Conservation (phyloP, 108 stramenopile genomes). For the Conticribra weissflogii region DNA sequence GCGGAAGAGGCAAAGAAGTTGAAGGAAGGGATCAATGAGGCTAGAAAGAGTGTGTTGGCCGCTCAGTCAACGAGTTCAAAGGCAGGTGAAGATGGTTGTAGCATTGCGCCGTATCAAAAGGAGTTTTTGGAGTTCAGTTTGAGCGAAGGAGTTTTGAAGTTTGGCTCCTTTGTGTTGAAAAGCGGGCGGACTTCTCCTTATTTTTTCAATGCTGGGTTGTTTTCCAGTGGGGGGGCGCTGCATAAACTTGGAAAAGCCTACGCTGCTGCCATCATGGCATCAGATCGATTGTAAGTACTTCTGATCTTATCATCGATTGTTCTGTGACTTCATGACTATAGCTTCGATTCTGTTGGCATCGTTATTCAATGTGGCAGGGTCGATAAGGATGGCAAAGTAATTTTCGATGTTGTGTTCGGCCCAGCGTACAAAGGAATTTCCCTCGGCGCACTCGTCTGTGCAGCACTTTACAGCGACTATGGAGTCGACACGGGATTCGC, state of each 20-base stretch:
- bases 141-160: slow-evolving; percentile 87
- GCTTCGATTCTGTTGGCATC: too few species aligned
- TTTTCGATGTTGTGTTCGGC: slow-evolving; percentile 97
- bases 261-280: slow-evolving; percentile 88
- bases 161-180: slow-evolving; percentile 97
- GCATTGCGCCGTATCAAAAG: slow-evolving; percentile 73
- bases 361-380: slow-evolving; percentile 53
- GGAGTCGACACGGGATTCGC: slow-evolving; percentile 90
- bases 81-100: slow-evolving; percentile 27
- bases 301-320: neutral
- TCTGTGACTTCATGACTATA: neutral
- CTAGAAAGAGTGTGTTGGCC: slow-evolving; percentile 23
- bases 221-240: slow-evolving; percentile 82
- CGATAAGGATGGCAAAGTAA: slow-evolving; percentile 60
- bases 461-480: slow-evolving; percentile 83
- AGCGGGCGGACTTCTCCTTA: slow-evolving; percentile 97
- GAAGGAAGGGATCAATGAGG: slow-evolving; percentile 72
- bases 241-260: slow-evolving; percentile 89
- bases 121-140: slow-evolving; percentile 96
- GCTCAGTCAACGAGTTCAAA: neutral
- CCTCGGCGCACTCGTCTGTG: slow-evolving; percentile 92
- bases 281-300: slow-evolving; percentile 81
- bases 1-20: slow-evolving; percentile 80
- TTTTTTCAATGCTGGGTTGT: slow-evolving; percentile 99
- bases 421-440: slow-evolving; percentile 99